Conservation (phyloP, 1,284 basidiomycete genomes). For the Polyporus tsugae region DNA sequence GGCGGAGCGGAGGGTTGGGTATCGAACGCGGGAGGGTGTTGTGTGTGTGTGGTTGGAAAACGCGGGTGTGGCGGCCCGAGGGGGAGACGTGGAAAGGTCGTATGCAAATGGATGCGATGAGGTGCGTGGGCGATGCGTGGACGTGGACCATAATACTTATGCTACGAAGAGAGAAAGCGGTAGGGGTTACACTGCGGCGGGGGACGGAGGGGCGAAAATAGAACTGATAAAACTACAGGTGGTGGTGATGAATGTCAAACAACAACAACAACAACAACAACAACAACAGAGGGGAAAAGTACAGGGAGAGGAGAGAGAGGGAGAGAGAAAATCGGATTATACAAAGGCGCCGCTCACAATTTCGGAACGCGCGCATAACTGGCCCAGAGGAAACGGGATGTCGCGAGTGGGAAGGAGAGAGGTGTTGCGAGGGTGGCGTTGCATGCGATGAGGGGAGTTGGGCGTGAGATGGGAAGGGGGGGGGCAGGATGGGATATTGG, state of each 20-base stretch:
- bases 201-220: constrained; percentile 2
- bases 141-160: constrained; percentile 20
- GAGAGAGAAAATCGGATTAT: constrained; percentile 14
- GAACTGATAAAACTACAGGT: constrained; percentile 32
- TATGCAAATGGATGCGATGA: constrained; percentile 30
- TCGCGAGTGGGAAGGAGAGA: constrained; percentile 17
- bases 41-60: constrained; percentile 13
- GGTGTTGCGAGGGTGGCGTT: not conserved
- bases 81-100: constrained; percentile 12
- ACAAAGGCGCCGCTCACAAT: constrained; percentile 27
- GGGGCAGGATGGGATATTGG: not conserved
- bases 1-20: not conserved
- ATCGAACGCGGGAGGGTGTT: too few species aligned
- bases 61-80: not conserved
- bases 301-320: not conserved
- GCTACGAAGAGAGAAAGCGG: constrained; percentile 17
- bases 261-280: too few species aligned
- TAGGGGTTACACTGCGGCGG: constrained; percentile 24
- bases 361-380: constrained; percentile 22
- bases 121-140: constrained; percentile 29
- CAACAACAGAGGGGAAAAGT: not conserved
- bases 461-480: not conserved
- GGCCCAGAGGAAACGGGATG: constrained; percentile 27
- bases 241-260: constrained; percentile 10
- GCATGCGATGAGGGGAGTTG: constrained; percentile 5